These are phyloP conservation scores for Nicotiana attenuata DNA, from an alignment of 257 asterid species.

Conservation along the genomic window DNA sequence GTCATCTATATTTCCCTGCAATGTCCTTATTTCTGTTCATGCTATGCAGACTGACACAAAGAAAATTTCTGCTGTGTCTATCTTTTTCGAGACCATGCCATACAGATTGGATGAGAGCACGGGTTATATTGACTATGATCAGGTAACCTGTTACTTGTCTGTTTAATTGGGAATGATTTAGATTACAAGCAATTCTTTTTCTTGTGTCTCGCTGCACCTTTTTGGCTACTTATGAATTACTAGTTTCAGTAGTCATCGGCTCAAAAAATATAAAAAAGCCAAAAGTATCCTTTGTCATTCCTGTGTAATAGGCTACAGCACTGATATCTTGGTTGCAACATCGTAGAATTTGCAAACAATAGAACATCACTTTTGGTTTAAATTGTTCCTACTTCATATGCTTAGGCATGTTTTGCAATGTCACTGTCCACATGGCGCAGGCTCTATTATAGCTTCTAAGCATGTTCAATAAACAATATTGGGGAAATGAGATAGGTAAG, in stretches of 20 bases:
- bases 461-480: neutral
- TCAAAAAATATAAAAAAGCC: neutral
- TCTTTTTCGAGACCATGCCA: slow-evolving; percentile 97
- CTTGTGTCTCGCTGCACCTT: neutral
- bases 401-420: neutral
- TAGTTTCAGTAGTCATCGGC: neutral
- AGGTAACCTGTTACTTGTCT: slow-evolving; percentile 39
- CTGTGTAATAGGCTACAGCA: neutral
- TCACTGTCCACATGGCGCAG: neutral
- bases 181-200: neutral
- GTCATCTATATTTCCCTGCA: neutral
- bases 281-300: neutral
- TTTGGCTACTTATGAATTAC: neutral
- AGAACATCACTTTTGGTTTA: neutral
- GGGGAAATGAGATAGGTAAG: neutral
- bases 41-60: slow-evolving; percentile 86
- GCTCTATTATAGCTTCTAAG: neutral
- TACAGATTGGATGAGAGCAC: slow-evolving; percentile 91
- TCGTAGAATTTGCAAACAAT: neutral
- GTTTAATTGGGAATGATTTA: neutral
- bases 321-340: slow-evolving; percentile 1
- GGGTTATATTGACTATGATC: slow-evolving; percentile 92
- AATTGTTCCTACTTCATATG: neutral
- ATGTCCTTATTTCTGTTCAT: neutral
- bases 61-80: slow-evolving; percentile 90